phyloP scores from a whole-genome alignment of 768 basidiomycete species.

The Boletellus emodensis region DNA sequence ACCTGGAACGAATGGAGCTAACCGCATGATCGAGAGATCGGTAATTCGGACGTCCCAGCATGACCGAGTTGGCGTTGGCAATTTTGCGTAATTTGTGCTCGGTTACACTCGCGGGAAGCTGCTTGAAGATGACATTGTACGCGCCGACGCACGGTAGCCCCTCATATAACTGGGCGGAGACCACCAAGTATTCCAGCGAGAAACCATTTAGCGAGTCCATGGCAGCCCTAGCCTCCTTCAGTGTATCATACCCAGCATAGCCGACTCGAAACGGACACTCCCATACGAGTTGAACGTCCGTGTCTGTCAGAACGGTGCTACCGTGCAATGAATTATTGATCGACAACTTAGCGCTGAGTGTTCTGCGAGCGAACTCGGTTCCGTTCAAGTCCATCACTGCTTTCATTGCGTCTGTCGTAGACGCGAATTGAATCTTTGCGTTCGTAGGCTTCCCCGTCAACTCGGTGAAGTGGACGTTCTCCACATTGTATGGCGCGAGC shows the following conservation, averaged over 20 bases:
- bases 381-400: slow-evolving; percentile 54
- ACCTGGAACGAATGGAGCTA: slow-evolving; percentile 30
- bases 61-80: slow-evolving; percentile 44
- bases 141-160: slow-evolving; percentile 56
- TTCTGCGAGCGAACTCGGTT: slow-evolving; percentile 32
- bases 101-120: slow-evolving; percentile 45
- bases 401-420: slow-evolving; percentile 45
- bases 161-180: slow-evolving; percentile 49
- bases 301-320: slow-evolving; percentile 45
- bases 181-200: slow-evolving; percentile 36
- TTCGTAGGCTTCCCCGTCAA: slow-evolving; percentile 21
- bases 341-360: slow-evolving; percentile 44
- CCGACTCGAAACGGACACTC: slow-evolving; percentile 52
- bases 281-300: slow-evolving; percentile 55
- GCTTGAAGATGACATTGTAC: slow-evolving; percentile 57
- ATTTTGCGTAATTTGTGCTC: slow-evolving; percentile 44
- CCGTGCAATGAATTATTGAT: slow-evolving; percentile 36
- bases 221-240: slow-evolving; percentile 47
- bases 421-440: slow-evolving; percentile 46
- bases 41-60: slow-evolving; percentile 51
- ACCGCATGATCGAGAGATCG: slow-evolving; percentile 33
- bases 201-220: slow-evolving; percentile 40
- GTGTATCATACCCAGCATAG: slow-evolving; percentile 59
- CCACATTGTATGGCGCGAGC: slow-evolving; percentile 42
- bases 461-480: slow-evolving; percentile 34